phyloP scores from a whole-genome alignment of 2,329 filamentous ascomycete species.

The Mariannaea elegans region DNA sequence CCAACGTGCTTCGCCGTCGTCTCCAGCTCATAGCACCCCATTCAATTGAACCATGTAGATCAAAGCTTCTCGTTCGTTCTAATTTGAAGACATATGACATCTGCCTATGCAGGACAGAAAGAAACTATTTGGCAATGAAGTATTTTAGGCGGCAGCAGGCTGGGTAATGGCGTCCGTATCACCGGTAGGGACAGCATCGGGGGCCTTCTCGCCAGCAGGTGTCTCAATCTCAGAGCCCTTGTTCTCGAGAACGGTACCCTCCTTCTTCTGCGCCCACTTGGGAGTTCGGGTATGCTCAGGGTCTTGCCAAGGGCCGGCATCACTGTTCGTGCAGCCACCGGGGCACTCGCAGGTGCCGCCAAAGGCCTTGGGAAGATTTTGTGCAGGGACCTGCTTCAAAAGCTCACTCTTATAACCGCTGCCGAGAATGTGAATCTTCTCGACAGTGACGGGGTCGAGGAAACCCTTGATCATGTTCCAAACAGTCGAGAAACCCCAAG shows the following conservation, averaged over 20 bases:
- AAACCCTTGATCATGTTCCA: conserved; percentile 91
- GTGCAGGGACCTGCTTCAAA: conserved; percentile 81
- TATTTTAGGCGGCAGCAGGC: conserved; percentile 46
- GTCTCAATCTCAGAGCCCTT: conserved; percentile 50
- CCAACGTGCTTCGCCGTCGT: conserved; percentile 26
- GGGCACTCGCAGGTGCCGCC: conserved; percentile 85
- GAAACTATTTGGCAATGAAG: conserved; percentile 14
- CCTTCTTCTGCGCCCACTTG: conserved; percentile 67
- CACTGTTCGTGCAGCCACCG: conserved; percentile 86
- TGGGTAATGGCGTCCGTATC: conserved; percentile 47
- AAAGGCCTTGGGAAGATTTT: conserved; percentile 89
- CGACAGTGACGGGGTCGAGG: conserved; percentile 94
- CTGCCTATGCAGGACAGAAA: conserved; percentile 28
- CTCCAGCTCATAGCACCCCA: conserved; percentile 22
- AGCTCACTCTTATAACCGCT: conserved; percentile 84
- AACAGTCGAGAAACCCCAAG: conserved; percentile 90
- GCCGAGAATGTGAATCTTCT: conserved; percentile 94
- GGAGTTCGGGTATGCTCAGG: conserved; percentile 70
- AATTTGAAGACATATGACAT: conserved; percentile 31
- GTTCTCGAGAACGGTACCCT: conserved; percentile 51
- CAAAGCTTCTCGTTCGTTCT: conserved; percentile 33
- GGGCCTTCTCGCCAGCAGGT: conserved; percentile 41
- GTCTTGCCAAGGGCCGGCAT: conserved; percentile 90
- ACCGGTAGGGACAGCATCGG: conserved; percentile 43
- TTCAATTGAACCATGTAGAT: conserved; percentile 21